Evolutionary conservation across 2,329 filamentous ascomycete genomes (phyloP), one percentile per base, ranked within the genome.

Genomic region (Ophiostoma populinum): DNA sequence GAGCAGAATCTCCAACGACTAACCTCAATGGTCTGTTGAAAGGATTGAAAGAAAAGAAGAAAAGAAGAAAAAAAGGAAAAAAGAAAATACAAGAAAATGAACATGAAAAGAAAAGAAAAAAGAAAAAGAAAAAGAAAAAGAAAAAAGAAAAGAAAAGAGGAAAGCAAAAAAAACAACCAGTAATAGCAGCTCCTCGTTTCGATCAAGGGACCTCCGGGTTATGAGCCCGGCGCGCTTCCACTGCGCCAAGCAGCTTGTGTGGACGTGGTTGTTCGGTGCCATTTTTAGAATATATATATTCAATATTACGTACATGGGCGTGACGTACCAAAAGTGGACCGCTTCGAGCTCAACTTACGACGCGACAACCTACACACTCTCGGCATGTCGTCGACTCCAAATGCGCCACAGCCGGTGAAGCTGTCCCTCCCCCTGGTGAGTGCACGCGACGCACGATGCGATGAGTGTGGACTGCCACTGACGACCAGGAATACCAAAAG

Each of bases 401-500:
- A 62, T 63, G 58, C 63, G 43, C 60, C 65, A 44, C 70, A 74
- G 56, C 77, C 78, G 41, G 79, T 87, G 59, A 85, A 83, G 62
- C 69, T 87, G 44, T 86, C 80, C 42, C 65, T 87, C 42, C 80
- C 80, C 44, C 63, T 82, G 47, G 74, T 77, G 62, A 42, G 56
- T 46, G 5, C 22, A 4, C 12, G 4, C 9, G 11, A 3, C 15
- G 13, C 8, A 10, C 17, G 26, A 13, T 17, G 5, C 12, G 26
- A 15, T 27, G 12, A n/a, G n/a, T 27, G 5, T 13, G 5, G 4
- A 17, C 26, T 15, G 3, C 16, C 5, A 30, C 9, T 15, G 4
- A 9, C 8, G 17, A 9, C 28, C 13, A 79, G 74, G 66, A 85
- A 65, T 98, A 92, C 56, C 90, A 98, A 62, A 86, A 95, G 61